Percentiles rank a stretch among this genome's conserved stretches.
phyloP scores from a whole-genome alignment of 1,139 yeast genomes.

The Pichia norvegensis region DNA sequence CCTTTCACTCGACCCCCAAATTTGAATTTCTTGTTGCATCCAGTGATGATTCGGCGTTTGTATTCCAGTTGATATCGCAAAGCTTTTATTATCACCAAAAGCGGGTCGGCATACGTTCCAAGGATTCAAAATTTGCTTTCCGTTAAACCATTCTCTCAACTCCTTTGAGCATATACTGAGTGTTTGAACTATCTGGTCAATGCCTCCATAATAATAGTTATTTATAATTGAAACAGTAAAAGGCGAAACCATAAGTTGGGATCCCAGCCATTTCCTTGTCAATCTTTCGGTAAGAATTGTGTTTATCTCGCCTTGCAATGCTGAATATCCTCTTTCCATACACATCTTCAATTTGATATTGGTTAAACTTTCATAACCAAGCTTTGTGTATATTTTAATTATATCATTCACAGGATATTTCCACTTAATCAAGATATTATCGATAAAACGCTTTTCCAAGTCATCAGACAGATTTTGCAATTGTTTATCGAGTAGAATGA shows the following conservation, averaged over 20 bases:
- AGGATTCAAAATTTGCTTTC: conserved; percentile 27
- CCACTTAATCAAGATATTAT: conserved; percentile 37
- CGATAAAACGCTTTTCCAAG: conserved; percentile 13
- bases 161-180: conserved; percentile 32
- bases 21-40: not conserved
- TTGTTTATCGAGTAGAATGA: conserved; percentile 36
- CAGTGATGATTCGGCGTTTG: not conserved
- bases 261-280: conserved; percentile 3
- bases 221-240: conserved; percentile 35
- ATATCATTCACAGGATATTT: conserved; percentile 35
- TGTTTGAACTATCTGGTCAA: conserved; percentile 37
- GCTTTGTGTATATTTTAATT: conserved; percentile 27
- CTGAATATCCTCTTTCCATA: conserved; percentile 45
- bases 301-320: conserved; percentile 35
- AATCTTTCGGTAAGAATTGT: conserved; percentile 18
- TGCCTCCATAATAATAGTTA: conserved; percentile 44
- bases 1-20: not conserved
- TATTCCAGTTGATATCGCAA: not conserved
- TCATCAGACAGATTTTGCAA: conserved; percentile 25
- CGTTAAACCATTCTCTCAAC: conserved; percentile 35
- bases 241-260: conserved; percentile 32
- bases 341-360: conserved; percentile 34
- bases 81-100: conserved; percentile 7
- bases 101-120: conserved; percentile 37
- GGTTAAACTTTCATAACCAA: conserved; percentile 29